Percentiles rank a stretch among this genome's conserved stretches.
Evolutionary conservation across 768 basidiomycete species (phyloP).

Genomic region (Hemileccinum impolitum): DNA sequence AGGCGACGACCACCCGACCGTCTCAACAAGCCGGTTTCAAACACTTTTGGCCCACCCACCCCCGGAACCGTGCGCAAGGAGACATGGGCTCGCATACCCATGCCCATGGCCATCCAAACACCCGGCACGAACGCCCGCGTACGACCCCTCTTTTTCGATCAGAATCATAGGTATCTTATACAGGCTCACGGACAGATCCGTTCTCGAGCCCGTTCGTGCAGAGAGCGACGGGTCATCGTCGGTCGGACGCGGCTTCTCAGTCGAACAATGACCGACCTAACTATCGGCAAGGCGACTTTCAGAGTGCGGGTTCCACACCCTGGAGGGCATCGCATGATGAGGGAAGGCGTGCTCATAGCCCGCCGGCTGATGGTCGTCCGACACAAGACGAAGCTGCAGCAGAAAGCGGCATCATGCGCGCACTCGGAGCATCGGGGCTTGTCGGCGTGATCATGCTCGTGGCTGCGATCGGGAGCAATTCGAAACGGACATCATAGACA

Average conservation of each 20-base stretch:
- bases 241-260: neutral
- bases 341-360: neutral
- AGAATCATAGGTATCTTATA: constrained; percentile 1
- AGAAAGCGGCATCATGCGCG: constrained; percentile 25
- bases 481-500: constrained; percentile 16
- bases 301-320: neutral
- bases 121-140: constrained; percentile 9
- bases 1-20: constrained; percentile 28
- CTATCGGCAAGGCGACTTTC: constrained; percentile 3
- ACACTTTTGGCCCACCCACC: constrained; percentile 26
- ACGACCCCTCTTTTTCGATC: constrained; percentile 2
- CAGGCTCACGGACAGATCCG: constrained; percentile 15
- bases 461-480: constrained; percentile 13
- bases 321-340: constrained; percentile 8
- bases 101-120: constrained; percentile 1
- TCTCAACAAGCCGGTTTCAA: constrained; percentile 25
- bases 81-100: constrained; percentile 6
- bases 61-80: constrained; percentile 20
- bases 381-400: constrained; percentile 22
- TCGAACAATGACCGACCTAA: neutral
- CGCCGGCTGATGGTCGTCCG: constrained; percentile 7
- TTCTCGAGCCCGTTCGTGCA: constrained; percentile 27
- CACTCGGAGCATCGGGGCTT: constrained; percentile 27
- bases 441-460: constrained; percentile 27
- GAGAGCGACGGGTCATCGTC: constrained; percentile 23